These are phyloP conservation scores for Senna tora DNA, from an alignment of 306 rosid genomes.

Conservation along the genomic window DNA sequence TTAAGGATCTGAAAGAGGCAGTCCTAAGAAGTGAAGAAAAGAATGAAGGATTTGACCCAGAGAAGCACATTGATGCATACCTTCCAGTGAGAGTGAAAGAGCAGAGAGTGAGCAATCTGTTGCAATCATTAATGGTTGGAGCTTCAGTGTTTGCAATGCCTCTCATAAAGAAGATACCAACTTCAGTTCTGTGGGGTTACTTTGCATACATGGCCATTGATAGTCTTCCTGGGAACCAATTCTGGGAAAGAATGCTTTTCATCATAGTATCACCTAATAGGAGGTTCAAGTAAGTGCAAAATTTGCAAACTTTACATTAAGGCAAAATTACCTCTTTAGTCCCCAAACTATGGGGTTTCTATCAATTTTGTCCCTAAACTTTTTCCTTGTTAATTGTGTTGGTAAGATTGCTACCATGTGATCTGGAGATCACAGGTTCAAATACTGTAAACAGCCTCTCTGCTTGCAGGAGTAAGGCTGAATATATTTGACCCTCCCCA, in stretches of 20 bases:
- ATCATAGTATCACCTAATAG: conserved; percentile 71
- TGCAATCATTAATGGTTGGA: conserved; percentile 81
- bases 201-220: conserved; percentile 94
- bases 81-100: conserved; percentile 87
- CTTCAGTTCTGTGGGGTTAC: conserved; percentile 91
- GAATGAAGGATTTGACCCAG: conserved; percentile 66
- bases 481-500: no score
- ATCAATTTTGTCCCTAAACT: no score
- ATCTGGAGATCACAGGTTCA: no score
- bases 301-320: no score
- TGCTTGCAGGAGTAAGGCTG: no score
- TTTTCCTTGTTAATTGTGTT: no score
- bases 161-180: conserved; percentile 71
- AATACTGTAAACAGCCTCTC: no score
- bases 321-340: no score
- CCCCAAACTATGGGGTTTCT: no score
- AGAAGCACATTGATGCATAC: conserved; percentile 71
- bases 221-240: conserved; percentile 93
- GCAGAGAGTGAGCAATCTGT: conserved; percentile 86
- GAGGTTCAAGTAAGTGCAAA: conserved; percentile 67
- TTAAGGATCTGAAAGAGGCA: conserved; percentile 69
- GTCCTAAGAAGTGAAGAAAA: conserved; percentile 62
- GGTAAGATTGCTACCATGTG: no score
- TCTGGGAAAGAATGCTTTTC: conserved; percentile 79
- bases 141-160: conserved; percentile 78